A percentile compares a stretch with the other conserved stretches of the same genome.
These are phyloP conservation scores for Neurospora sp. DNA, from an alignment of 2,329 filamentous ascomycete genomes.

Conservation along the genomic window DNA sequence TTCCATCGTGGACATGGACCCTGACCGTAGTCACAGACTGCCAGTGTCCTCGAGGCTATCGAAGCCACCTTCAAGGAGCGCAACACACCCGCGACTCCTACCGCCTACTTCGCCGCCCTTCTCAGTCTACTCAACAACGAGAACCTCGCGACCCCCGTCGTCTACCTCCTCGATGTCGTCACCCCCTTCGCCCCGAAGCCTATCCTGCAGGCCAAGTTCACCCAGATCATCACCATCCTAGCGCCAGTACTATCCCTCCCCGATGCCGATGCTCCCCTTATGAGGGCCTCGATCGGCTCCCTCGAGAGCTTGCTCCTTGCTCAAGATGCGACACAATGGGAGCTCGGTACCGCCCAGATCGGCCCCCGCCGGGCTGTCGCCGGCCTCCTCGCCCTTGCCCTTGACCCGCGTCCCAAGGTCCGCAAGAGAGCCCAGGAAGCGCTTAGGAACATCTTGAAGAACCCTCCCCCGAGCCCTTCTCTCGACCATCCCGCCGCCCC, in stretches of 20 bases:
- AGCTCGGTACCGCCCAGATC: conserved; percentile 70
- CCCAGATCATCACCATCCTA: conserved; percentile 78
- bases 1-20: background rate
- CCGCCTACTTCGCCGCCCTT: conserved; percentile 92
- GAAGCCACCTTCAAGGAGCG: conserved; percentile 88
- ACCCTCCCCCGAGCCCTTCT: conserved; percentile 80
- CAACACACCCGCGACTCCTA: conserved; percentile 71
- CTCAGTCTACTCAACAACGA: conserved; percentile 79
- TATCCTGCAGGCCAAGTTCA: conserved; percentile 88
- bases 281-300: conserved; percentile 83
- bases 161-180: conserved; percentile 91
- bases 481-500: conserved; percentile 91
- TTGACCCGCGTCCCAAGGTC: conserved; percentile 87
- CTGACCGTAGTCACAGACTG: conserved; percentile 45
- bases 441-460: conserved; percentile 69
- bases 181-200: conserved; percentile 76
- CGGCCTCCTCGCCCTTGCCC: conserved; percentile 71
- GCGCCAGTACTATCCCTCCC: conserved; percentile 71
- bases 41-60: conserved; percentile 78
- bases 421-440: conserved; percentile 89
- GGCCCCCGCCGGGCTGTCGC: conserved; percentile 81
- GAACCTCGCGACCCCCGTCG: conserved; percentile 73
- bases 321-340: conserved; percentile 83
- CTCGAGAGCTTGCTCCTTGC: conserved; percentile 84
- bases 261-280: conserved; percentile 76